phyloP scores from a whole-genome alignment of 352 stramenopile genomes.

The Phytophthora pini region DNA sequence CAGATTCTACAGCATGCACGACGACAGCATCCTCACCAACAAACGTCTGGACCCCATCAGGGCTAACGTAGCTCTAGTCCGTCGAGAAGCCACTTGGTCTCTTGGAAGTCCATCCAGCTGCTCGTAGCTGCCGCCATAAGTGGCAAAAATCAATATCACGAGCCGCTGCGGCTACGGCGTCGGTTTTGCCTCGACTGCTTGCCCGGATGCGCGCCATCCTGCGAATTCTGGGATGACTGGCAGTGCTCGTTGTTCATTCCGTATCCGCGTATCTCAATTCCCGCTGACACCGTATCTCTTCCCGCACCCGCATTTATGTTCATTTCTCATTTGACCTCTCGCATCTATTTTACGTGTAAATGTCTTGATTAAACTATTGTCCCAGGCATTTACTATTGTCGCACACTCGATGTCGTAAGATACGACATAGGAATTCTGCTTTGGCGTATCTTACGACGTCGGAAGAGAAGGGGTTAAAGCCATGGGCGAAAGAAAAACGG shows the following conservation, averaged over 20 bases:
- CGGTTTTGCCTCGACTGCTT: conserved; percentile 4
- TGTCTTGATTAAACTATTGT: conserved; percentile 19
- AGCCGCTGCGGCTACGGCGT: not conserved
- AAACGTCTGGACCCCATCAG: too few species aligned
- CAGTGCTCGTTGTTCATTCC: too few species aligned
- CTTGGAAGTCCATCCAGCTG: conserved; percentile 6
- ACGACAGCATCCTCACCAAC: too few species aligned
- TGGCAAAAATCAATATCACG: conserved; percentile 22
- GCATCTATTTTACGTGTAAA: conserved; percentile 7
- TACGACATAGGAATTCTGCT: too few species aligned
- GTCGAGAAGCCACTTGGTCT: too few species aligned
- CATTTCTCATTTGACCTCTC: conserved; percentile 9
- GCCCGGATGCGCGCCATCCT: conserved; percentile 18
- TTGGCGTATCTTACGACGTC: too few species aligned
- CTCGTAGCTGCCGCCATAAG: conserved; percentile 18
- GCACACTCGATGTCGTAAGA: too few species aligned
- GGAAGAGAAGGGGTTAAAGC: too few species aligned
- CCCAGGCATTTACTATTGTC: conserved; percentile 11
- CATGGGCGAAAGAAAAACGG: too few species aligned
- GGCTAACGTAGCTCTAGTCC: too few species aligned
- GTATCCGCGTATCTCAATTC: not conserved
- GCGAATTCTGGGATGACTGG: conserved; percentile 24
- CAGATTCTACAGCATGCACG: too few species aligned
- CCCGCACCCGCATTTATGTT: not conserved
- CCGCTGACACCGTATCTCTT: not conserved